Base-by-base conservation (phyloP, 345 rosid species). In the Aquilaria yunnanensis region DNA sequence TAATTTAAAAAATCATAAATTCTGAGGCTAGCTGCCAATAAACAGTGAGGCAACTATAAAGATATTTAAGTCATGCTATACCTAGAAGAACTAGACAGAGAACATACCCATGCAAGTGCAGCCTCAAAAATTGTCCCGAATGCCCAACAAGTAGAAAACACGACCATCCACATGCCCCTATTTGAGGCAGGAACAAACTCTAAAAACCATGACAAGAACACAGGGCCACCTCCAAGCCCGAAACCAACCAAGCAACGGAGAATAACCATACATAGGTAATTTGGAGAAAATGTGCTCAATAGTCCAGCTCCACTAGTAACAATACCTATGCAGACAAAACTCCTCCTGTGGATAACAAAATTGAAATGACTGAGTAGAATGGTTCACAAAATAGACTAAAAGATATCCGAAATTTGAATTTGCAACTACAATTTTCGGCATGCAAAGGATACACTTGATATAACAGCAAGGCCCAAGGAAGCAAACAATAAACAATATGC, bases 161-260 rank as follows among this genome's bases (percentile, higher is more conserved):
- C 57, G n/a, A 82, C 79, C 87, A 80, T 85, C 90, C 90, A 85
- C 12, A 62, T 59, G 32, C 87, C 90, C 73, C 86, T 63, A 29
- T 71, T 65, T 9, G 88, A 68, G 51, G 85, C 63, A 47, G 88
- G 91, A 59, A 85, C 70, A 45, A 85, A 85, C 76, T 80, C 90
- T 48, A 85, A 62, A 68, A 80, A 78, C 79, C 79, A 82, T 12
- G 85, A 61, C 32, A 76, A 66, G 64, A 78, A 82, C 33, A 85
- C 91, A 61, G 75, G 75, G 29, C 77, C 85, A 45, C 91, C 82
- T 47, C 87, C 91, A 47, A 82, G 63, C 34, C 91, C 91, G 69
- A 82, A 58, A 47, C 91, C 91, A 62, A 82, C 91, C 32, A 85
- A 53, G 54, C 74, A 75, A 5, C 91, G 85, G 34, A 66, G 62